phyloP scores from a whole-genome alignment of 2,329 filamentous ascomycete species.

The Drechmeria coniospora region DNA sequence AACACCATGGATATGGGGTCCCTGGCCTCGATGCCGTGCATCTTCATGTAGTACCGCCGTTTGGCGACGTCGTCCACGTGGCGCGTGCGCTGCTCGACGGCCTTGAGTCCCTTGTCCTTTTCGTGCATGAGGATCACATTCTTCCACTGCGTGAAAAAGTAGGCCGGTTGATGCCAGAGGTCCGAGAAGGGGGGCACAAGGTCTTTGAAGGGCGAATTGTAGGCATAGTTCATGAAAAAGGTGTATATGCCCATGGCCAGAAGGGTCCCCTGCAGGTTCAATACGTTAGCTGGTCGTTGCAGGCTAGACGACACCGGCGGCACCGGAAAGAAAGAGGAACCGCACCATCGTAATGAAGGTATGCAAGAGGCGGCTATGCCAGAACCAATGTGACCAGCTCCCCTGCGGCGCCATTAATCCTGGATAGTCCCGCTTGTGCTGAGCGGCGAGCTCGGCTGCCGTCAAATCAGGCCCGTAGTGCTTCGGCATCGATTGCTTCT shows the following conservation, averaged over 20 bases:
- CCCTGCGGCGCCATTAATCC: slow-evolving; percentile 77
- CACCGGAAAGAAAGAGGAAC: slow-evolving; percentile 1
- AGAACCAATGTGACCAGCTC: slow-evolving; percentile 70
- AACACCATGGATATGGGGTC: slow-evolving; percentile 35
- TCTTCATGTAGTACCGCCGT: slow-evolving; percentile 69
- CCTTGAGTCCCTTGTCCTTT: slow-evolving; percentile 51
- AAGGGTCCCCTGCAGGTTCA: slow-evolving; percentile 41
- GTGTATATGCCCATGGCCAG: slow-evolving; percentile 54
- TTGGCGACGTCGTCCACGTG: slow-evolving; percentile 78
- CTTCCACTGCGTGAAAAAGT: slow-evolving; percentile 47
- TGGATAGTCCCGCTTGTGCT: slow-evolving; percentile 62
- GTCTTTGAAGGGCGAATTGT: slow-evolving; percentile 63
- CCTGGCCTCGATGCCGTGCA: slow-evolving; percentile 61
- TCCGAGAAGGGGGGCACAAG: slow-evolving; percentile 59
- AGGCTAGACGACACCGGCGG: too few species aligned
- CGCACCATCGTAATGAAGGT: slow-evolving; percentile 69
- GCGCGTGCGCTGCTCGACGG: slow-evolving; percentile 54
- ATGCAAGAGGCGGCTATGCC: slow-evolving; percentile 64
- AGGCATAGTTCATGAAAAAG: slow-evolving; percentile 64
- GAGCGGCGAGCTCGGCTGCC: slow-evolving; percentile 47
- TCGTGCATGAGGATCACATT: slow-evolving; percentile 66
- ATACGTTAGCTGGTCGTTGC: background rate
- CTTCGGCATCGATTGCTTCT: slow-evolving; percentile 36
- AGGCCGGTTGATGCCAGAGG: slow-evolving; percentile 53
- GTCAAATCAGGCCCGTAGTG: slow-evolving; percentile 64